A percentile compares a stretch with the other conserved stretches of the same genome.
phyloP scores from a whole-genome alignment of 139 green algal species.

The Gonium pectorale region DNA sequence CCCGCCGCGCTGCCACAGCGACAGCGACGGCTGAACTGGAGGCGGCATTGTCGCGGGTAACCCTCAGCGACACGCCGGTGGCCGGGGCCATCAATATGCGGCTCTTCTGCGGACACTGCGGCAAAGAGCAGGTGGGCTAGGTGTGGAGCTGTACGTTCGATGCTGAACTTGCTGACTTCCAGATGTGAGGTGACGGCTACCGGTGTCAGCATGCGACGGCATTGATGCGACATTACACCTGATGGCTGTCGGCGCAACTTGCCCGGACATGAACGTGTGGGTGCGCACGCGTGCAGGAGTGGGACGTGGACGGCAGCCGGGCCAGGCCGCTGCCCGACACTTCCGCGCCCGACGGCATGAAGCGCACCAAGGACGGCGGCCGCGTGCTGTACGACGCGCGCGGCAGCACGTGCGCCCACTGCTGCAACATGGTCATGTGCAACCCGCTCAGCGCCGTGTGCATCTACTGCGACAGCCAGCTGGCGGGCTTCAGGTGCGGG shows the following conservation, averaged over 20 bases:
- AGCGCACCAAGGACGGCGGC: slow-evolving; percentile 33
- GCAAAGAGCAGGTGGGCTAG: slow-evolving; percentile 35
- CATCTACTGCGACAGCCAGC: slow-evolving; percentile 23
- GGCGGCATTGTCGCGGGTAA: background rate
- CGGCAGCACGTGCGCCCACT: slow-evolving; percentile 1
- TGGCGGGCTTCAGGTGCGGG: slow-evolving; percentile 18
- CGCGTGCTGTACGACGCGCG: slow-evolving; percentile 20
- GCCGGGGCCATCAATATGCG: background rate
- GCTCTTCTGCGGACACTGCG: slow-evolving; percentile 43
- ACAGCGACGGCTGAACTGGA: background rate
- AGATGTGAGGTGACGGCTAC: too few species aligned
- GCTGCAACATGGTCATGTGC: slow-evolving; percentile 28
- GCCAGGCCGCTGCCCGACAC: slow-evolving; percentile 16
- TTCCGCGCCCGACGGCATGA: slow-evolving; percentile 27
- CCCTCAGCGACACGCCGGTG: background rate
- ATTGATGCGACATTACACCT: too few species aligned
- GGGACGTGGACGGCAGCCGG: slow-evolving; percentile 12
- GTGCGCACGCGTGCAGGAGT: slow-evolving; percentile 1
- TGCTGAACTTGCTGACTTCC: too few species aligned
- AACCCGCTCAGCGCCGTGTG: slow-evolving; percentile 33
- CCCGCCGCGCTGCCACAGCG: background rate
- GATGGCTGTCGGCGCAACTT: too few species aligned
- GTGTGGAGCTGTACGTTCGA: background rate
- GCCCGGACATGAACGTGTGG: background rate
- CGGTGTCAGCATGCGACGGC: too few species aligned